Percentiles rank a stretch among this genome's conserved stretches.
Conservation (phyloP, 2,329 filamentous ascomycete species). For the Trichoderma koningiopsis region DNA sequence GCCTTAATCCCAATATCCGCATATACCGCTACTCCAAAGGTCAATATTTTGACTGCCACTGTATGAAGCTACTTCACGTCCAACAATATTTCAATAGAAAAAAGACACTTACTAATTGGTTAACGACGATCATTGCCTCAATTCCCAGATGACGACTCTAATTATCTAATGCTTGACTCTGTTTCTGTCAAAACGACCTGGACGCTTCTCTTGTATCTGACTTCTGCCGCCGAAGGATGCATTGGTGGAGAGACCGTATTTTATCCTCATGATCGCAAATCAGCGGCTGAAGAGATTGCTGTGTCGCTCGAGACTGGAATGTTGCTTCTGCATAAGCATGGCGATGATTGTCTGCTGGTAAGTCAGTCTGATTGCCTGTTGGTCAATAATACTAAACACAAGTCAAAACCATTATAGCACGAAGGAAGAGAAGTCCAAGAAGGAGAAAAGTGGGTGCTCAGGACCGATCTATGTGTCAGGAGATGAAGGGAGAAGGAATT, state of each 20-base stretch:
- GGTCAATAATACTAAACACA: constrained; percentile 32
- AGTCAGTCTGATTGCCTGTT: constrained; percentile 34
- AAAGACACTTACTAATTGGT: not conserved
- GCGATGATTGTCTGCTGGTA: constrained; percentile 80
- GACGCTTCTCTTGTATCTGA: constrained; percentile 88
- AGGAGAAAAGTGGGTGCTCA: constrained; percentile 89
- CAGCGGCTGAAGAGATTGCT: constrained; percentile 65
- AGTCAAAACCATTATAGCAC: constrained; percentile 52
- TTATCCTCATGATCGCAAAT: constrained; percentile 68
- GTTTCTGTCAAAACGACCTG: constrained; percentile 68
- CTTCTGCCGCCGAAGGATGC: constrained; percentile 72
- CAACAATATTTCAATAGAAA: not conserved
- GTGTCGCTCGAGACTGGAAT: constrained; percentile 81
- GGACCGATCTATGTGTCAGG: constrained; percentile 76
- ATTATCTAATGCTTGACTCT: constrained; percentile 57
- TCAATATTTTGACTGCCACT: constrained; percentile 92
- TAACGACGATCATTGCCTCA: not conserved
- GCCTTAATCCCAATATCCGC: constrained; percentile 84
- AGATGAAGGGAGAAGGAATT: not conserved
- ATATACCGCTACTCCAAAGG: constrained; percentile 84
- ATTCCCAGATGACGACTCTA: constrained; percentile 78
- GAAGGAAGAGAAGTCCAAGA: constrained; percentile 77
- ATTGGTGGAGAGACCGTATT: constrained; percentile 89
- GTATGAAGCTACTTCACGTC: constrained; percentile 51
- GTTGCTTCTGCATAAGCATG: constrained; percentile 84